These are phyloP conservation scores for Luzula sylvatica DNA, from an alignment of 176 grass and related monocot species.

Conservation along the genomic window DNA sequence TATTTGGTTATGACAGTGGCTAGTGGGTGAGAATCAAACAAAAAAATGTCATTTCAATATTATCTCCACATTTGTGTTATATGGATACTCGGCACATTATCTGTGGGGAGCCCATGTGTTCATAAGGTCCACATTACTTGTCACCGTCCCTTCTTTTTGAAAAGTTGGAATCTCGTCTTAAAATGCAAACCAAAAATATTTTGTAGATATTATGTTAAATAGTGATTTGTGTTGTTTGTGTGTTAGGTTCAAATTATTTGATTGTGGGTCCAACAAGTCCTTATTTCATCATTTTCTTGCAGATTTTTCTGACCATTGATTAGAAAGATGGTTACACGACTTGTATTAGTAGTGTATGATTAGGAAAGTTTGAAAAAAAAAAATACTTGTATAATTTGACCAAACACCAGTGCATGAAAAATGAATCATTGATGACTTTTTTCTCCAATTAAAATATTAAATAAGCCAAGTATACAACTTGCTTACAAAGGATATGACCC, in stretches of 20 bases:
- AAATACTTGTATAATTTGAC: background rate
- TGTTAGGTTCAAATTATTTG: no score
- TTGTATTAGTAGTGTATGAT: no score
- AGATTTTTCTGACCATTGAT: no score
- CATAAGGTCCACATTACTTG: slow-evolving; percentile 10
- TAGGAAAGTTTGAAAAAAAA: no score
- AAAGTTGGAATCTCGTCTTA: slow-evolving; percentile 15
- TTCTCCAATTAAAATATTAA: background rate
- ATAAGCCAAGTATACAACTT: background rate
- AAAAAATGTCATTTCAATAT: background rate
- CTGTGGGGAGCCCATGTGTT: slow-evolving; percentile 3
- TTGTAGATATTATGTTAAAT: background rate
- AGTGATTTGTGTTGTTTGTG: background rate
- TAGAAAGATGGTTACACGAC: no score
- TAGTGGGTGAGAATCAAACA: background rate
- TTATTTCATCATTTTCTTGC: no score
- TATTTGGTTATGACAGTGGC: background rate
- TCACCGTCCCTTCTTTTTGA: background rate
- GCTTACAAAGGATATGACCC: background rate
- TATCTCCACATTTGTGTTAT: background rate
- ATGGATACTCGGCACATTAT: background rate
- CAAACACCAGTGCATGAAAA: background rate
- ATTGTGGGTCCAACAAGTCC: no score
- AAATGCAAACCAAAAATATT: background rate
- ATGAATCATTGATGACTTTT: background rate